Percentiles rank a stretch among this genome's conserved stretches.
phyloP scores from a whole-genome alignment of 2,329 filamentous ascomycete genomes.

The Clonostachys rosea region DNA sequence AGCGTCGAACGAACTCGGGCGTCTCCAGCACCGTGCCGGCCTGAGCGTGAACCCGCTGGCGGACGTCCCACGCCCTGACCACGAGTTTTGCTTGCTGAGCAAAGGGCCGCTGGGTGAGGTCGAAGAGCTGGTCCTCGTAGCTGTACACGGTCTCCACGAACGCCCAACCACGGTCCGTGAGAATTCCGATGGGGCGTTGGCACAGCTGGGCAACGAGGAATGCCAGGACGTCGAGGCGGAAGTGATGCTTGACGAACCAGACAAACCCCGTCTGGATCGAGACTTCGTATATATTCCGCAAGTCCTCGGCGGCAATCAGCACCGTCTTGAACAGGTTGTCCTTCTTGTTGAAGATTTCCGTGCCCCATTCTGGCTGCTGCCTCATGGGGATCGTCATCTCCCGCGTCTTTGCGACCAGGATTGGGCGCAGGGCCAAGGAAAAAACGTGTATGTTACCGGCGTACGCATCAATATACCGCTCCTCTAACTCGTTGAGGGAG shows the following conservation, averaged over 20 bases:
- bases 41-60: conserved; percentile 33
- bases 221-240: conserved; percentile 51
- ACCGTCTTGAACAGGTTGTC: conserved; percentile 54
- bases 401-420: conserved; percentile 43
- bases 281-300: conserved; percentile 34
- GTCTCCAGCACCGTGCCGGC: not conserved
- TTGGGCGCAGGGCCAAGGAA: conserved; percentile 38
- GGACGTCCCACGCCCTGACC: conserved; percentile 47
- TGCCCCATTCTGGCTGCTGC: conserved; percentile 42
- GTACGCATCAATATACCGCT: conserved; percentile 42
- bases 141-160: conserved; percentile 39
- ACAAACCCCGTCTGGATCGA: conserved; percentile 41
- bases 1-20: not conserved
- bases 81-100: conserved; percentile 38
- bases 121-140: conserved; percentile 44
- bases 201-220: conserved; percentile 51
- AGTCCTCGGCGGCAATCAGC: conserved; percentile 42
- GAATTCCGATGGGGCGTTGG: conserved; percentile 37
- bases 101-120: conserved; percentile 39
- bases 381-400: conserved; percentile 40
- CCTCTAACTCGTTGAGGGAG: conserved; percentile 40
- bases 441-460: conserved; percentile 49
- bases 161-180: conserved; percentile 50
- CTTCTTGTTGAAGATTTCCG: conserved; percentile 40
- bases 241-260: conserved; percentile 50